Evolutionary conservation across 768 basidiomycete species (phyloP), one percentile per base, ranked within the genome.

Genomic region (Melanogaster broomeanus): DNA sequence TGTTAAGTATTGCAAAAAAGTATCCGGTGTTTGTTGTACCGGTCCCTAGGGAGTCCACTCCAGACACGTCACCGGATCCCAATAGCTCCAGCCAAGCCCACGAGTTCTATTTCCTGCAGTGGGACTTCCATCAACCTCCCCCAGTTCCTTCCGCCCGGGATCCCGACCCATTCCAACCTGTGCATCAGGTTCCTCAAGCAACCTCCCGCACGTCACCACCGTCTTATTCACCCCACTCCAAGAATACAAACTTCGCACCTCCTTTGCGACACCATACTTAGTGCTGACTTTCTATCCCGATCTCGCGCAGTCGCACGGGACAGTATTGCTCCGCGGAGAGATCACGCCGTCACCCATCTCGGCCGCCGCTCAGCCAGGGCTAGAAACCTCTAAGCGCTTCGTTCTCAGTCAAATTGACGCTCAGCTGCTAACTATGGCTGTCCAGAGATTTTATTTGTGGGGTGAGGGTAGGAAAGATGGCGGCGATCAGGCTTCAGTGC

Each of bases 281-380:
- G 88, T 90, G 21, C 62, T 98, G 34, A 98, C 95, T 4, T 84
- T 91, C 68, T 98, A 98, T 70, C 88, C 95, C 44, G 95, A 98
- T 61, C 73, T 99, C 6, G 82, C 85, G 2, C 68, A 78, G 24
- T 84, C 88, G 4, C 93, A 98, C 61, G 85, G 83, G 11, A 66
- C 89, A 40, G 91, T 98, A 3, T 81, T 99, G 4, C 76, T 98
- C 70, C 78, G 93, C 16, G 97, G 96, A 19, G 95, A 98, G 71
- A 85, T 98, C 53, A 93, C 93, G 0, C 85, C 90, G 1, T 78
- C 84, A 2, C 69, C 82, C 13, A 67, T 75, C 16, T 58, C 63
- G 25, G 70, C 68, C 27, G 63, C 67, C n/a, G 61, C 60, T 13
- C 66, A 53, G 10, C 71, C 77, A 42, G 76, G 72, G 50, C 48